These are phyloP conservation scores for Phytophthora brassicae DNA, from an alignment of 352 stramenopile species.

Conservation along the genomic window DNA sequence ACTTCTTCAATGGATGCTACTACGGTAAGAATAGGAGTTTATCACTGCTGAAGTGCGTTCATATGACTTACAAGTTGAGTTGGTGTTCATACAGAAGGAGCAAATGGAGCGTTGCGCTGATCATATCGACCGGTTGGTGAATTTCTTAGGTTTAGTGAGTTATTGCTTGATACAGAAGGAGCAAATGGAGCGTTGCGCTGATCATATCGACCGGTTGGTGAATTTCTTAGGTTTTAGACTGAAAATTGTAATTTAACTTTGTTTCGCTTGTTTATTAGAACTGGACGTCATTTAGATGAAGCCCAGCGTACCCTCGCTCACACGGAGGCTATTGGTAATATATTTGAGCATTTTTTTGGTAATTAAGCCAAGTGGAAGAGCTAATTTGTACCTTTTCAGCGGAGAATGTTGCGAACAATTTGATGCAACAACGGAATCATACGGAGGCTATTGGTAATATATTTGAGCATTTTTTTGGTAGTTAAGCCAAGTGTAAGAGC, in stretches of 20 bases:
- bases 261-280: slow-evolving; percentile 32
- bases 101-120: slow-evolving; percentile 47
- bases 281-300: slow-evolving; percentile 68
- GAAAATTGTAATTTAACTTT: too few relatives aligned
- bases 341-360: too few relatives aligned
- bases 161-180: slow-evolving; percentile 39
- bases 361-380: too few relatives aligned
- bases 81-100: slow-evolving; percentile 34
- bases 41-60: too few relatives aligned
- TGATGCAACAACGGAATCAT: slow-evolving; percentile 67
- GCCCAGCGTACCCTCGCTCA: slow-evolving; percentile 71
- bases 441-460: slow-evolving; percentile 67
- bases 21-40: slow-evolving; percentile 14
- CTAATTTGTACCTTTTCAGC: too few relatives aligned
- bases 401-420: slow-evolving; percentile 68
- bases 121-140: slow-evolving; percentile 43
- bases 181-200: slow-evolving; percentile 43
- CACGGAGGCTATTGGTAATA: slow-evolving; percentile 67
- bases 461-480: too few relatives aligned
- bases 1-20: slow-evolving; percentile 27
- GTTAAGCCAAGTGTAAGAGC: too few relatives aligned
- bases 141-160: background rate
- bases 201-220: slow-evolving; percentile 47
- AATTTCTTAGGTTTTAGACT: background rate
- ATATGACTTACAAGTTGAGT: background rate